Base-by-base conservation (phyloP, 192 early-diverging fungal genomes). In the Gonapodya prolifera region DNA sequence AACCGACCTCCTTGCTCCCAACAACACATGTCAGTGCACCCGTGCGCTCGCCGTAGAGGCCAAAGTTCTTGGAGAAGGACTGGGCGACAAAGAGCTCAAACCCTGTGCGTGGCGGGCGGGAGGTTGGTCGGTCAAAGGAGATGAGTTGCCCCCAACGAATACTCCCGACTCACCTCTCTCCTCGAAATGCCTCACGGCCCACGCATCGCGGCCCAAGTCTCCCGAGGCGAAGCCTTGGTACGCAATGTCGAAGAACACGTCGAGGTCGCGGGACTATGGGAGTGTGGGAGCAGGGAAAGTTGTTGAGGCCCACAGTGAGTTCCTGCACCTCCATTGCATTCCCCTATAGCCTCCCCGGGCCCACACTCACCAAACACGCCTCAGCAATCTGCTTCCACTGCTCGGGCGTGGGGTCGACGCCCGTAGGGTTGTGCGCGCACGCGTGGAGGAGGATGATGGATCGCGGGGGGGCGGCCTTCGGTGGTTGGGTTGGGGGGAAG, bases 191-290 rank as follows among this genome's bases (percentile, higher is more conserved):
- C 98, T 94, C 78, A 98, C 83, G 70, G 97, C 96, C 78, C 92
- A 93, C 2, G 98, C 96, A 83, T 99, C 98, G 77, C 87, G 86
- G 84, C 88, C 85, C 61, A 90, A 89, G 83, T 92, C 86, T 77
- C 98, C 98, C 2, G 96, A 96, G 23, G 98, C 98, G 81, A 99
- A 99, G 35, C 98, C 98, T 88, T 98, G 96, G 89, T 99, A 99
- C 30, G 98, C 98, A 94, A 96, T 96, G 83, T 99, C 98, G 77
- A 99, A 99, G 90, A 98, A 99, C 45, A 91, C 84, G 76, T 96
- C 89, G 87, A 97, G 96, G 23, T 89, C 85, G 79, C 87, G 82
- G 23, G 90, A 89, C 87, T 84, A 71, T 0, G 34, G 30, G 61
- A 75, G 70, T 33, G 28, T 35, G 30, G 45, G 23, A 61, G 23